Evolutionary conservation across 345 rosid genomes (phyloP), one percentile per base, ranked within the genome.

Genomic region (Balakata baccata): DNA sequence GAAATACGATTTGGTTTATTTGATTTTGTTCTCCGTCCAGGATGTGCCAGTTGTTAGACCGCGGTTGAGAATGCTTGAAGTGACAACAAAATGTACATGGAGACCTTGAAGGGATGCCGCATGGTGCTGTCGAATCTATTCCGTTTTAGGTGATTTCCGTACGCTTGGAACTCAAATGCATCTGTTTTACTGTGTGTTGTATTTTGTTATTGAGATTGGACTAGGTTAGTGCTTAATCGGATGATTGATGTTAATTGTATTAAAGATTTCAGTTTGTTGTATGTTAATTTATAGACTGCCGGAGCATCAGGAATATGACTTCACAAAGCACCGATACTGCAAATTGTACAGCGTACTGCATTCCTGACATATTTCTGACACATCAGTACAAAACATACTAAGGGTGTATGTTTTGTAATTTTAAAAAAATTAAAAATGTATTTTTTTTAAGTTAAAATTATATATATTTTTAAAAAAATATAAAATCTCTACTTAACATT

Each of bases 91-190:
- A 20, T 18, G 84, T 73, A 39, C 58, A 69, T 11, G 85, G 52
- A 41, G 81, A 79, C 51, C 73, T 61, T 37, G 77, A 16, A 11
- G 49, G 74, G 68, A 87, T 85, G 91, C 82, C 91, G 6, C 78
- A 83, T 75, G 96, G 97, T 46, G 79, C 70, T 57, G 87, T 87
- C 23, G 86, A 81, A 11, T 83, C 93, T 3, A 89, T 90, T 76
- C 87, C 97, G 3, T 92, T 85, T 86, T 96, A 92, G 93, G 97
- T 90, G 2, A 70, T 69, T 69, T 20, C 25, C 18, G 23, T 22
- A 22, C 1, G 7, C 51, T 3, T 50, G 58, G 14, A 20, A 1
- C 34, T 29, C 34, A 29, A 29, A 29, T 29, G 13, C 34, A 29
- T 29, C 34, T 29, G 34, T 29, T 29, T 29, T 29, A 29, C 34